A percentile compares a stretch with the other conserved stretches of the same genome.
phyloP scores from a whole-genome alignment of 257 asterid genomes.

The Fraxinus cuspidata region DNA sequence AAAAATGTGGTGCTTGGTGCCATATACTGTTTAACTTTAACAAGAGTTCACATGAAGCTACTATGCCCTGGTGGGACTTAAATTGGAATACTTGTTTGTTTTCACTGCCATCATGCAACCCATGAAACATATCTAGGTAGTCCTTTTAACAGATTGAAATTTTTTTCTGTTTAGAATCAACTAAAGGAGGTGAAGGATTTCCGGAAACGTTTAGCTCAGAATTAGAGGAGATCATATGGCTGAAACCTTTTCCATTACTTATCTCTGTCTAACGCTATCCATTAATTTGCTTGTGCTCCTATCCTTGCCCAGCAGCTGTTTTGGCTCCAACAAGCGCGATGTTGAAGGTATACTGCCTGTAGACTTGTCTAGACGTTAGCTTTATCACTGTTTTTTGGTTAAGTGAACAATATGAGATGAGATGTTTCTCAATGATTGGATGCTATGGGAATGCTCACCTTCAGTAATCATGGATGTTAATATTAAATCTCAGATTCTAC shows the following conservation, averaged over 20 bases:
- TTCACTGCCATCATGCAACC: background rate
- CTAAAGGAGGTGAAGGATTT: constrained; percentile 17
- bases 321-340: constrained; percentile 51
- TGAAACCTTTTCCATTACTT: constrained; percentile 18
- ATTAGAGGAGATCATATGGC: constrained; percentile 30
- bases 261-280: constrained; percentile 26
- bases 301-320: constrained; percentile 39
- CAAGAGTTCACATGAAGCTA: constrained; percentile 16
- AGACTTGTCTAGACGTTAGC: background rate
- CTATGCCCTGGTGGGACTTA: background rate
- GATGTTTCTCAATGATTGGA: background rate
- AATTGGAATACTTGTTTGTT: background rate
- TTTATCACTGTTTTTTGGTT: background rate
- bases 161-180: constrained; percentile 19
- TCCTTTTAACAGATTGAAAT: constrained; percentile 11
- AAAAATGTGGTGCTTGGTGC: background rate
- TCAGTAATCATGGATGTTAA: background rate
- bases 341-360: constrained; percentile 57
- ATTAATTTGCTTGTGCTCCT: constrained; percentile 41
- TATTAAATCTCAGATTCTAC: too few species aligned
- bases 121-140: background rate
- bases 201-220: constrained; percentile 12
- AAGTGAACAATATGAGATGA: background rate
- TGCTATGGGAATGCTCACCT: background rate
- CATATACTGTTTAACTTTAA: background rate